Evolutionary conservation across 257 asterid species (phyloP).

Genomic region (Solanum tarijense): DNA sequence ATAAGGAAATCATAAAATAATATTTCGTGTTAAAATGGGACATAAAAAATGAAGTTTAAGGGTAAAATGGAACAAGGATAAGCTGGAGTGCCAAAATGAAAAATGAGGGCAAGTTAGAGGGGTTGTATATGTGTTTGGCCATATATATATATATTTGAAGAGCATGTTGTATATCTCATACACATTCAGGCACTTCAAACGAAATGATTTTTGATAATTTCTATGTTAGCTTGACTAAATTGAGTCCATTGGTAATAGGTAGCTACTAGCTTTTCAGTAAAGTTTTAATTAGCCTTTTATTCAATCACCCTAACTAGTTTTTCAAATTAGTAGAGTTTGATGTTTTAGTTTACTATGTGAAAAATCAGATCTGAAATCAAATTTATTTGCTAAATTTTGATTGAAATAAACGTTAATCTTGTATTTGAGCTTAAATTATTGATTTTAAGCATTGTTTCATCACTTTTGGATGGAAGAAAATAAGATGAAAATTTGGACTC

Average conservation of each 20-base stretch:
- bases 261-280: neutral
- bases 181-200: neutral
- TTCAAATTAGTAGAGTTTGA: neutral
- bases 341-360: neutral
- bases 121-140: too few species aligned
- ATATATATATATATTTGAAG: neutral
- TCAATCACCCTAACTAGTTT: neutral
- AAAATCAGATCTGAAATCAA: neutral
- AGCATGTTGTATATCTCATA: neutral
- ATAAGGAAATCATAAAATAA: too few species aligned
- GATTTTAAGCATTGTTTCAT: neutral
- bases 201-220: neutral
- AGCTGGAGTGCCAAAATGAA: too few species aligned
- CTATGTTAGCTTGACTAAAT: neutral
- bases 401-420: neutral
- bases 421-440: neutral
- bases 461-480: neutral
- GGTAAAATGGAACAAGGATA: too few species aligned
- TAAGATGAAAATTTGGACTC: neutral
- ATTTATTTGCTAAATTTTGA: neutral
- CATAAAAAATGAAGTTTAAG: too few species aligned
- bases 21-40: too few species aligned
- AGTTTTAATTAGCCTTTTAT: neutral
- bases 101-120: too few species aligned
- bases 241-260: neutral